Evolutionary conservation across 2,329 filamentous ascomycete genomes (phyloP), one percentile per base, ranked within the genome.

Genomic region (Penicillium decumbens): DNA sequence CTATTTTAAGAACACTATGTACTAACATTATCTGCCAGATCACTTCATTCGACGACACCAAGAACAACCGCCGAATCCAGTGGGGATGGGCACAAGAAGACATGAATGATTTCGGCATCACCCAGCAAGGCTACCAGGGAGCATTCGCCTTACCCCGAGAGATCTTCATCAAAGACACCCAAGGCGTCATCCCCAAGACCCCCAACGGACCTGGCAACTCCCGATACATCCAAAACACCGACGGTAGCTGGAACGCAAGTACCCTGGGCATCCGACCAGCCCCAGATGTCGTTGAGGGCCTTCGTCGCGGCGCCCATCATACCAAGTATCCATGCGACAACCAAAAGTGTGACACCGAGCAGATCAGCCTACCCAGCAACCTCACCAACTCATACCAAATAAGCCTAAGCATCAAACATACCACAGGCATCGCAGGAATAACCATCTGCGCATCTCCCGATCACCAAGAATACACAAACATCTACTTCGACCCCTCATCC

Each of bases 81-180:
- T 55, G 50, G 50, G 53, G 53, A 15, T 55, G 53, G 53, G 50
- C 50, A 1, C 39, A 47, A 15, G 53, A 55, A 42, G 53, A 55
- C 32, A 47, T 43, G 18, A 53, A 55, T 18, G 35, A 51, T 29
- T 55, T 53, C 9, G 53, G 41, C 13, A 45, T 51, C 6, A 48
- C 51, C 0, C 53, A 55, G 20, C 47, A 53, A 32, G 53, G 53
- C 6, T 55, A 53, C 30, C 53, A 55, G 44, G 53, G 53, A 12
- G 47, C 45, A 2, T 28, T 50, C 10, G 45, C 53, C 4, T 37
- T 53, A 1, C 53, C 53, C 3, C 50, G 53, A 1, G 53, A 55
- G 27, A 25, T 55, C 13, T 55, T 53, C 40, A 47, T 55, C 40
- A 53, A 55, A 28, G 43, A 55, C 13, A 55, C 50, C 2, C 29